Base-by-base conservation (phyloP, 108 stramenopile genomes). In the Fragilariopsis cylindrus region DNA sequence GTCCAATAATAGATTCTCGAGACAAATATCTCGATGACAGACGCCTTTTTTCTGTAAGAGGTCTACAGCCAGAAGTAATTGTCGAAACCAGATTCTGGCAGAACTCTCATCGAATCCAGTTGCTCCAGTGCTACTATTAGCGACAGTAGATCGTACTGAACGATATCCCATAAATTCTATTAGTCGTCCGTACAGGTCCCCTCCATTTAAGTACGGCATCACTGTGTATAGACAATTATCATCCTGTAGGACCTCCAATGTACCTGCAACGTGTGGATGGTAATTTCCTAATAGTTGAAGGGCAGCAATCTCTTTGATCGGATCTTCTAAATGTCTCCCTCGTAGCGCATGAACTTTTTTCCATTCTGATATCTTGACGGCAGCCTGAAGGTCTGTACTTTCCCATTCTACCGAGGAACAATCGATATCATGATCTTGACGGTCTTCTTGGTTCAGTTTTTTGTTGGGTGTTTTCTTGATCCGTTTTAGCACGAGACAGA, bases 271-370 rank as follows among this genome's bases (percentile, higher is more conserved):
- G 81, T 96, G 81, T 7, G 89, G 90, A 76, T 92, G 88, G 57
- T 85, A 82, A 70, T 80, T 84, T 44, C 90, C 92, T 46, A 93
- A 77, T 54, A 87, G 80, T 75, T 98, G 97, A 85, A 96, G 82
- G 4, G 90, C 94, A 48, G 94, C 83, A 73, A 95, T 85, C 82
- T 97, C 97, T 76, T 93, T 92, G 43, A 96, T 72, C 3, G 97
- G 97, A 77, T 98, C 96, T 76, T 90, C 87, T 50, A 82, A 73
- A 58, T 86, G 73, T n/a, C 81, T 47, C 52, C 91, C 90, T 39
- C 91, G 65, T 56, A 77, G 74, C 54, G 76, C 76, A 60, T 81
- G 87, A 8, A 95, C 87, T 50, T 70, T 78, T 21, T 76, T 78
- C 83, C 87, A 91, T 54, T 82, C 85, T 11, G 90, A 76, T 55